Base-by-base conservation (phyloP, 768 basidiomycete species). In the Candolleomyces aberdarensis region DNA sequence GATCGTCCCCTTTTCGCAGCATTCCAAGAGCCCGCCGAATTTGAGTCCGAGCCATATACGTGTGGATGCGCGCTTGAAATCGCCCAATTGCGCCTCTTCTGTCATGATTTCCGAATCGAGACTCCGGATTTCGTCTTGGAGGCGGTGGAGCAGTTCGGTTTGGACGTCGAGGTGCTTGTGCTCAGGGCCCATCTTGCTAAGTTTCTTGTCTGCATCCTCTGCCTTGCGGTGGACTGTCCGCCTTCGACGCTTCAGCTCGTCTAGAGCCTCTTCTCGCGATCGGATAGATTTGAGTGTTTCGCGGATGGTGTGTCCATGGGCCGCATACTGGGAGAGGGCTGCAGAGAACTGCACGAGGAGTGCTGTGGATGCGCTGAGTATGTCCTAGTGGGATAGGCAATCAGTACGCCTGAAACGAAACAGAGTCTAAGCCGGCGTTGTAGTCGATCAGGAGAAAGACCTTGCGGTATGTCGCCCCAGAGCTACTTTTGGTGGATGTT, bases 181-280 rank as follows among this genome's bases (percentile, higher is more conserved):
- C 72, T 95, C 92, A 0, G 90, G 81, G 63, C 82, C 83, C 94
- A 97, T 96, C 77, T 89, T 96, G 73, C 81, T 84, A 41, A 98
- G 81, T 70, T 96, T 96, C 78, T 82, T 91, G 65, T 96, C 94
- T 2, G 92, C 94, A 17, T 83, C 74, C 58, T 96, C 94, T 0
- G 94, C 91, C 63, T 89, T 89, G 26, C 81, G 73, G 10, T 79
- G 80, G 5, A 94, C 78, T 10, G 78, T 77, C 64, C 87, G 85
- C 56, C 94, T 80, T 17, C 88, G 82, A 14, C 87, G 83, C 65
- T 85, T 87, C 14, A 94, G 74, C 3, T 90, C 88, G 58, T 92
- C 92, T 2, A 97, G 81, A 3, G 76, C 79, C 70, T 98, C 95
- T 71, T 98, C 95, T 7, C 87, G 81, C 9, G 91, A 85, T 36